Percentiles rank a stretch among this genome's conserved stretches.
Conservation (phyloP, 805 yeast species). For the Cyberlindnera samutprakarnensis region DNA sequence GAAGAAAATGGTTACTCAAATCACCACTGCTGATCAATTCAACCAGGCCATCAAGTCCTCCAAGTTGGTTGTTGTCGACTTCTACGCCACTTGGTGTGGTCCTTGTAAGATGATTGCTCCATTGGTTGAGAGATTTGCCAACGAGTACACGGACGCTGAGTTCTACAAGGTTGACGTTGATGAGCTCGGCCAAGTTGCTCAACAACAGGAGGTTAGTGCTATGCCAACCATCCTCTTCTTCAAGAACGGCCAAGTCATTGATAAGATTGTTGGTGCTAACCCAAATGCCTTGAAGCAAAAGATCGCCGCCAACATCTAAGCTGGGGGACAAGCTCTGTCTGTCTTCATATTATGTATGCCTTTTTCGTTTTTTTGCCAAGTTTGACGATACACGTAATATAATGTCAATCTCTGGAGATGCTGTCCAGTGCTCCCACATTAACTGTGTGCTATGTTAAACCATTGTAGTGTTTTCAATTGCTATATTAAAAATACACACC, state of each 20-base stretch:
- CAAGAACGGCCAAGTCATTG: conserved; percentile 75
- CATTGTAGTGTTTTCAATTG: too few species aligned
- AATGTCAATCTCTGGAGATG: too few species aligned
- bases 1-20: conserved; percentile 45
- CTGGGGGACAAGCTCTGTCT: background rate
- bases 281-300: conserved; percentile 75
- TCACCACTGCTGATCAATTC: conserved; percentile 54
- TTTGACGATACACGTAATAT: too few species aligned
- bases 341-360: too few species aligned
- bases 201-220: conserved; percentile 49
- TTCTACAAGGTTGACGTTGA: conserved; percentile 94
- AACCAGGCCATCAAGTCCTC: conserved; percentile 50
- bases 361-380: too few species aligned
- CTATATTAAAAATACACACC: too few species aligned
- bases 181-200: conserved; percentile 68
- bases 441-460: too few species aligned
- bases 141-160: conserved; percentile 51
- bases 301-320: conserved; percentile 43
- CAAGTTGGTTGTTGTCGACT: conserved; percentile 86
- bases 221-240: conserved; percentile 69
- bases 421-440: too few species aligned
- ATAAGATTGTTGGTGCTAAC: conserved; percentile 85
- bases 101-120: conserved; percentile 99
- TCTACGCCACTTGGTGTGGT: conserved; percentile 98
- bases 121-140: conserved; percentile 72